Base-by-base conservation (phyloP, 352 stramenopile genomes). In the Plasmopara viticola region DNA sequence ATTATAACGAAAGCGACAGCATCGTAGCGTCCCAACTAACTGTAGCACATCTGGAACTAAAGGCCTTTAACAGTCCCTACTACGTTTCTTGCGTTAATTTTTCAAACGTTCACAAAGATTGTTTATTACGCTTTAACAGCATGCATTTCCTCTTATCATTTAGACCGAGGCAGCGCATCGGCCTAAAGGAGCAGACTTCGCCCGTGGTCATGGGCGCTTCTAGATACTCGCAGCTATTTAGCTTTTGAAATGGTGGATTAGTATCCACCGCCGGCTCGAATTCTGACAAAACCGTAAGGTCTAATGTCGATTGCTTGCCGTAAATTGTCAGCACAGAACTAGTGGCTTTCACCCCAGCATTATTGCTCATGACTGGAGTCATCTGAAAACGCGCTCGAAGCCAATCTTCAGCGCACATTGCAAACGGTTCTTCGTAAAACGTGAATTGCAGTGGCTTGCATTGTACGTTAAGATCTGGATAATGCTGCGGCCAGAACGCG, bases 401-500 rank as follows among this genome's bases (percentile, higher is more conserved):
- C 59, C 60, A 69, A 48, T 72, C 62, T 31, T 70, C 66, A 0
- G 60, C 60, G 20, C 58, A 78, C 31, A 70, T 28, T 5, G 70
- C 58, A 38, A 72, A 77, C 30, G 68, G 60, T 10, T 18, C 28
- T 20, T 42, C 47, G 14, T 66, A 46, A 39, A 77, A 78, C 6
- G 59, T 37, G 18, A 82, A 58, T 51, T 79, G 60, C 25, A 83
- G 17, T 15, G 61, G 63, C 39, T 60, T 61, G 28, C 72, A 79
- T 5, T 54, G 52, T 7, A 66, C 49, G 35, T 48, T 15, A 34
- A 79, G 79, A 6, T 48, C 40, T 9, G 29, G 34, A 41, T 70
- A 70, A 6, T 62, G 42, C 9, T 48, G 18, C 9, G 66, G 53
- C 6, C 43, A 33, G 39, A 83, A n/a, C n/a, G n/a, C n/a, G n/a